These are phyloP conservation scores for Candida nitratophila DNA, from an alignment of 805 yeast genomes.

Conservation along the genomic window DNA sequence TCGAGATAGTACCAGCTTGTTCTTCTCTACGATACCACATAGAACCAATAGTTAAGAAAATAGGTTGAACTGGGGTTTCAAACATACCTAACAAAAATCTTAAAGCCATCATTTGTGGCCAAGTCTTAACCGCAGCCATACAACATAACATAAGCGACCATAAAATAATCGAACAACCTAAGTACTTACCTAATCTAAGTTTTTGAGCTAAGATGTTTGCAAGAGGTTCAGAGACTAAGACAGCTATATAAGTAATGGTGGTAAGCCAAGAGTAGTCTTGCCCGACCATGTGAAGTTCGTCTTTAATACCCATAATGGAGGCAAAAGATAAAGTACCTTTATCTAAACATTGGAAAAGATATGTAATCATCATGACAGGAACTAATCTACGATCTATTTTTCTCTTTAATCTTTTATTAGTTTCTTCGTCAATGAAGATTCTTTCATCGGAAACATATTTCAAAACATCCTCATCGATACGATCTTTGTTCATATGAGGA, in stretches of 20 bases:
- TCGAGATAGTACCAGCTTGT: conserved; percentile 14
- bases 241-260: conserved; percentile 51
- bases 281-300: conserved; percentile 31
- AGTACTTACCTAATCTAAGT: conserved; percentile 28
- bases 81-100: conserved; percentile 42
- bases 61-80: conserved; percentile 25
- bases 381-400: conserved; percentile 44
- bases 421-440: conserved; percentile 1
- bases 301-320: conserved; percentile 32
- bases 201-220: conserved; percentile 29
- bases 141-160: conserved; percentile 49
- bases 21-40: conserved; percentile 21
- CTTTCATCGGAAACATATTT: conserved; percentile 3
- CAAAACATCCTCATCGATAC: conserved; percentile 4
- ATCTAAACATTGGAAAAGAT: conserved; percentile 26
- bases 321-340: conserved; percentile 33
- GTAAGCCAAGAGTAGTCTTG: conserved; percentile 43
- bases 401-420: conserved; percentile 15
- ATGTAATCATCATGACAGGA: conserved; percentile 41
- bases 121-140: conserved; percentile 36
- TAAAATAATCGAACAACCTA: conserved; percentile 28
- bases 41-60: conserved; percentile 3
- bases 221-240: conserved; percentile 33
- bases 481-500: conserved; percentile 1
- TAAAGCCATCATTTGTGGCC: conserved; percentile 36